A percentile compares a stretch with the other conserved stretches of the same genome.
These are phyloP conservation scores for Xylaria bambusicola DNA, from an alignment of 495 filamentous ascomycete genomes.

Conservation along the genomic window DNA sequence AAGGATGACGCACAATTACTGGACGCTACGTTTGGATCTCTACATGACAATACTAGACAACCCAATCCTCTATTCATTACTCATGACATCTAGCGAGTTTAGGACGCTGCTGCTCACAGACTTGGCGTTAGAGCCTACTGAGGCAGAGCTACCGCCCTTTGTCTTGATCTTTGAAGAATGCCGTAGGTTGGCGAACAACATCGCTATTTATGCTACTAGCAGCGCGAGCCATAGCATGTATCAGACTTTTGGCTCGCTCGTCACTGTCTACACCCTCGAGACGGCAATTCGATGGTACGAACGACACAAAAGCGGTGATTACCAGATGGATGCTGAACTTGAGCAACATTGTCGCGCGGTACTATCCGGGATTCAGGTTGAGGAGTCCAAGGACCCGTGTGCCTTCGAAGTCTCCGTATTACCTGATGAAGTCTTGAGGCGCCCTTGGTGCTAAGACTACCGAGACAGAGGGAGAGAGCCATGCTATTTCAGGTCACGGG, in stretches of 20 bases:
- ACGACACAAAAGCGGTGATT: neutral
- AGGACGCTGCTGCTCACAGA: neutral
- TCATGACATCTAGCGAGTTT: neutral
- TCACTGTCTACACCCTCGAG: conserved; percentile 8
- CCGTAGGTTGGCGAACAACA: conserved; percentile 4
- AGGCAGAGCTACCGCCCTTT: neutral
- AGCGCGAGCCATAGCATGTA: conserved; percentile 4
- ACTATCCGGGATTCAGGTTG: conserved; percentile 4
- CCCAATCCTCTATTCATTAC: neutral
- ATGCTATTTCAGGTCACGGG: too few species aligned
- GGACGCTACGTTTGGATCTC: conserved; percentile 3
- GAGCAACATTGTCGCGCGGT: conserved; percentile 9
- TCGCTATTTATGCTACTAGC: neutral
- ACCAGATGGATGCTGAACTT: neutral
- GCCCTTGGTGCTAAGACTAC: conserved; percentile 1
- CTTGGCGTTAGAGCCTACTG: neutral
- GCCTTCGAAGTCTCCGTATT: conserved; percentile 11
- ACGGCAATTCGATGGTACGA: conserved; percentile 15
- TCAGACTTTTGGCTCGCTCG: conserved; percentile 12
- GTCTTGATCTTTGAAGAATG: conserved; percentile 8
- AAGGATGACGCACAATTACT: conserved; percentile 12
- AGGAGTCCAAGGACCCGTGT: conserved; percentile 14
- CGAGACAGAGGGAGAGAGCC: too few species aligned
- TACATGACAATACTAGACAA: conserved; percentile 16
- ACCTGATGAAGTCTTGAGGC: conserved; percentile 5